Evolutionary conservation across 1,284 basidiomycete genomes (phyloP).

Genomic region (Cryptococcus wingfieldii): DNA sequence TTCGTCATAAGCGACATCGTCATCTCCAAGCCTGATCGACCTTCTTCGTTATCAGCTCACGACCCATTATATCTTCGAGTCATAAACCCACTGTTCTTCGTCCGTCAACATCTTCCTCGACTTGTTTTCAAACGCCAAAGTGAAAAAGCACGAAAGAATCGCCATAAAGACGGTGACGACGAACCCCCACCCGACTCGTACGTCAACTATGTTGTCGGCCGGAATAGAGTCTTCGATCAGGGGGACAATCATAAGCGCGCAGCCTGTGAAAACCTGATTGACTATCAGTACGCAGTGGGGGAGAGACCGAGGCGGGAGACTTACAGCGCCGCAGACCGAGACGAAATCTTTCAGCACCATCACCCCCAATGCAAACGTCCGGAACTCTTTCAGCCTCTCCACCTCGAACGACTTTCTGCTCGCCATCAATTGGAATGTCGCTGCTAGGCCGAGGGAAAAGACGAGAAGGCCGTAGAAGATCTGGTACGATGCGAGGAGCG

Average conservation of each 20-base stretch:
- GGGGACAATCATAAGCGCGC: conserved; percentile 2
- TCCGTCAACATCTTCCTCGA: not conserved
- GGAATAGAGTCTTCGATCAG: conserved; percentile 1
- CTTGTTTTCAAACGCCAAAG: conserved; percentile 2
- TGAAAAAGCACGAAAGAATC: conserved; percentile 1
- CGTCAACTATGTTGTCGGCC: conserved; percentile 1
- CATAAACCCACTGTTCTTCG: not conserved
- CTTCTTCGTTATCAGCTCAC: too few relatives aligned
- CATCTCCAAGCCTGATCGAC: not conserved
- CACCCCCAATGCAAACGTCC: conserved; percentile 1
- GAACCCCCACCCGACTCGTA: conserved; percentile 7
- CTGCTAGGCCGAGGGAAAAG: not conserved
- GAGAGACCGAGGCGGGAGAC: not conserved
- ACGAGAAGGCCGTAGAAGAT: conserved; percentile 8
- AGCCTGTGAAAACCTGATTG: not conserved
- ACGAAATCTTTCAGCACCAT: conserved; percentile 7
- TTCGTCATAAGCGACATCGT: not conserved
- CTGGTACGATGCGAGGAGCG: conserved; percentile 7
- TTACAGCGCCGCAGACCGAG: conserved; percentile 1
- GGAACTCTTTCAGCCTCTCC: not conserved
- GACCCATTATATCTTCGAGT: too few relatives aligned
- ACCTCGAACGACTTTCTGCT: not conserved
- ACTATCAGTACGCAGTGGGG: not conserved
- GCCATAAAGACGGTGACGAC: conserved; percentile 1
- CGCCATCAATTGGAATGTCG: not conserved